Evolutionary conservation across 73 alveolate species (phyloP).

Genomic region (Stentor coeruleus): DNA sequence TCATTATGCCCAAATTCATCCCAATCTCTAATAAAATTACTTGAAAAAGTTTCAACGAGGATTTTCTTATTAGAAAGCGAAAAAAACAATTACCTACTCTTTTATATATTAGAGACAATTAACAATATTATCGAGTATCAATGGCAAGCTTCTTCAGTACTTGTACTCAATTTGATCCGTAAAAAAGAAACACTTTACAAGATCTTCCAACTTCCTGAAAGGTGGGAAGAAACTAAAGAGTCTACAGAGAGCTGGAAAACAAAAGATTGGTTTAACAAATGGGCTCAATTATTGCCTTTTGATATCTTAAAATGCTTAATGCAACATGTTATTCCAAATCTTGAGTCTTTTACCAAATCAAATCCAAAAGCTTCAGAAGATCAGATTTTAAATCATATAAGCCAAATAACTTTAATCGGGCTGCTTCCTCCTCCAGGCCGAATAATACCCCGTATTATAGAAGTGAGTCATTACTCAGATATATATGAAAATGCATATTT

Average conservation of each 20-base stretch:
- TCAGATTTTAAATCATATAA: too few species aligned
- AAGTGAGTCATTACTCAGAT: background rate
- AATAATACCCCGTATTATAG: background rate
- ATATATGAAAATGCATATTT: background rate
- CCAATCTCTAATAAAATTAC: background rate
- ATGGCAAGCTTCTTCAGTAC: background rate
- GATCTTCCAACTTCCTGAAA: background rate
- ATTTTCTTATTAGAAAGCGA: background rate
- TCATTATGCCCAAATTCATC: background rate
- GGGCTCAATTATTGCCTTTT: background rate
- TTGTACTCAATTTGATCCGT: background rate
- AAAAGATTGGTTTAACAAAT: background rate
- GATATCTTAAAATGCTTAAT: background rate
- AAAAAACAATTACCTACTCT: background rate
- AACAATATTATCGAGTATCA: background rate
- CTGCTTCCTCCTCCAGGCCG: background rate
- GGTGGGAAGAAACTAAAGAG: background rate
- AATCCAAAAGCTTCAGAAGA: background rate
- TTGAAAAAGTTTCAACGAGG: background rate
- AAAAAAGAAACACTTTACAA: background rate
- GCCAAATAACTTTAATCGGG: background rate
- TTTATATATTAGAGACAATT: background rate
- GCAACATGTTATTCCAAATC: background rate
- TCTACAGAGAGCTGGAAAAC: conserved; percentile 8
- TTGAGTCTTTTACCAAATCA: background rate